Evolutionary conservation across 441 rosid species (phyloP), one percentile per base, ranked within the genome.

Genomic region (Manihot esculenta): DNA sequence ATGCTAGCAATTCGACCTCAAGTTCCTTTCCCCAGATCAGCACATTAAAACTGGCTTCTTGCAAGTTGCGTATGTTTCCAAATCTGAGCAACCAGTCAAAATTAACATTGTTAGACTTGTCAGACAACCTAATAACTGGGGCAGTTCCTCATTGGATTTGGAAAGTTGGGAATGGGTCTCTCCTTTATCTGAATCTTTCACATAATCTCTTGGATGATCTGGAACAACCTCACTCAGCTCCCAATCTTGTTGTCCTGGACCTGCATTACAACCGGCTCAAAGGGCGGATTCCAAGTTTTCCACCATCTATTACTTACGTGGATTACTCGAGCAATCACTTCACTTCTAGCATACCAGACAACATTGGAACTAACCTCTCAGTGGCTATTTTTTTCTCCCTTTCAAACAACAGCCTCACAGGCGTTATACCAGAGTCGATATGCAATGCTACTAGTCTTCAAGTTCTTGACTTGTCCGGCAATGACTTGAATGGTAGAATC

Each of bases 101-200:
- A 3, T 17, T 87, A 11, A 0, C 0, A 23, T 0, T 0, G 56
- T 58, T 86, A 23, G 86, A 84, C 64, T 81, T 87, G 74, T 87
- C 91, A 5, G 4, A 23, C 26, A 89, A 88, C 71, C 30, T 38
- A 0, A 84, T 87, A 48, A 33, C 18, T 58, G 86, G 84, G 6
- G 10, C 15, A 23, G 49, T 84, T 7, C 95, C 90, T 0, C 0
- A 11, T 8, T 87, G 92, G 95, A 64, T 89, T 30, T 84, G 86
- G 84, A 5, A 2, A 20, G 44, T 82, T 14, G 58, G 66, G 6
- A 17, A 13, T 38, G 35, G 38, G 0, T 0, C 0, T 10, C 75
- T 82, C 0, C 0, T 0, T 0, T 0, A 71, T 24, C 58, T 90
- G 14, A 71, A 88, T 74, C 78, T 88, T 61, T 88, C 96, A 0